Evolutionary conservation across 2,329 filamentous ascomycete species (phyloP), one percentile per base, ranked within the genome.

Genomic region (Curvularia sp.): DNA sequence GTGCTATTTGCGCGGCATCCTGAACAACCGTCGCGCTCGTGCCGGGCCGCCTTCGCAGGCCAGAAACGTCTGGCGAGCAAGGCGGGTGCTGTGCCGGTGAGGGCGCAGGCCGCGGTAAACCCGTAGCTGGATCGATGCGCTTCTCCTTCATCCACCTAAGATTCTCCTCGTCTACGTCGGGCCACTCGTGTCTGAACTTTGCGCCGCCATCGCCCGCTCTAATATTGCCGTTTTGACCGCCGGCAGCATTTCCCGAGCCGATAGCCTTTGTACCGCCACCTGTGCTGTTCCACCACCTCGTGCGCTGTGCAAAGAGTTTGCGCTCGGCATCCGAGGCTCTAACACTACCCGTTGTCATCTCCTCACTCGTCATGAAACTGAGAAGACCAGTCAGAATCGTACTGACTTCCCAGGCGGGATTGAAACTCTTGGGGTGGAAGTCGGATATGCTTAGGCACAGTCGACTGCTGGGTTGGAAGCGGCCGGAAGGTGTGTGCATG

Each of bases 291-390:
- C 93, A 98, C 95, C 95, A 99, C 54, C 91, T 84, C 15, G 92
- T 91, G 62, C 91, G 85, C 24, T 85, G 84, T 0, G 95, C 93
- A 49, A 93, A 87, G 69, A 89, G 85, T 75, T 87, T 89, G 61
- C 94, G 87, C 81, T 98, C 93, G 3, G 85, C 82, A 49, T 91
- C 86, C 0, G 87, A 89, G 18, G 89, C 91, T 5, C 89, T 89
- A 30, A 99, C 87, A 30, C 89, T 93, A 2, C 95, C 95, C 0
- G 95, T 98, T 0, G 95, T 99, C 90, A 98, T 97, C 81, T 99
- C 95, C 74, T 99, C 94, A 65, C 91, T 92, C 2, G 94, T 98
- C 95, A 99, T 99, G 79, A 99, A 99, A 39, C 91, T 96, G 62
- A 98, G 83, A 28, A 99, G 85, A 9, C 95, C 95, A 55, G 96